Evolutionary conservation across 305 asterid genomes (phyloP).

Genomic region (Coffea humblotiana): DNA sequence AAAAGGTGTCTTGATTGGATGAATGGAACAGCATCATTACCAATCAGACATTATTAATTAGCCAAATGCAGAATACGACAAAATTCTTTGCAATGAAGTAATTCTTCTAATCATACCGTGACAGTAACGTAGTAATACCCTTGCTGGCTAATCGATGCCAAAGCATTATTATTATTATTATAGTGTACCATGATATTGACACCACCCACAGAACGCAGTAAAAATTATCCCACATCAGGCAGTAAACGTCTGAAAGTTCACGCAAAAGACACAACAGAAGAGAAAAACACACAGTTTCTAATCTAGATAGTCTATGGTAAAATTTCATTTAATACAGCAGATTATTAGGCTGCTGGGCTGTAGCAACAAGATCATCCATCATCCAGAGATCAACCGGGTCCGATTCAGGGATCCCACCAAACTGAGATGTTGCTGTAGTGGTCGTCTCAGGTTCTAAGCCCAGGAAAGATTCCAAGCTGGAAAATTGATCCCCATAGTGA

Average conservation of each 20-base stretch:
- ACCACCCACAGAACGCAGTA: not conserved
- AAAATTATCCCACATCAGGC: not conserved
- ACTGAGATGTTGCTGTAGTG: slow-evolving; percentile 19
- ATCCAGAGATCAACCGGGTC: slow-evolving; percentile 47
- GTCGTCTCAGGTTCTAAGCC: slow-evolving; percentile 43
- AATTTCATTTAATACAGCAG: slow-evolving; percentile 25
- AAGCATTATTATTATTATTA: slow-evolving; percentile 6
- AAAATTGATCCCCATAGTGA: slow-evolving; percentile 48
- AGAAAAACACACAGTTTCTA: too few species aligned
- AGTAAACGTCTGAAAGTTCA: not conserved
- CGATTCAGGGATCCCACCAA: slow-evolving; percentile 38
- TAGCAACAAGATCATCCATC: slow-evolving; percentile 47
- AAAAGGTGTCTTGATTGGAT: not conserved
- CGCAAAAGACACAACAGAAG: not conserved
- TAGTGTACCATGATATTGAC: not conserved
- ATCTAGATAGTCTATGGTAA: not conserved
- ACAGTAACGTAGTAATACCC: slow-evolving; percentile 9
- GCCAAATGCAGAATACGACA: slow-evolving; percentile 14
- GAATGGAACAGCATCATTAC: slow-evolving; percentile 15
- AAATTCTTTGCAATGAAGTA: not conserved
- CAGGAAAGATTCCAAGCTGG: slow-evolving; percentile 60
- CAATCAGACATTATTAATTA: slow-evolving; percentile 3
- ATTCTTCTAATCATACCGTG: too few species aligned
- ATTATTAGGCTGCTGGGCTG: slow-evolving; percentile 29
- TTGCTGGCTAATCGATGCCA: slow-evolving; percentile 6